These are phyloP conservation scores for Ceriops zippeliana DNA, from an alignment of 345 rosid genomes.

Conservation along the genomic window DNA sequence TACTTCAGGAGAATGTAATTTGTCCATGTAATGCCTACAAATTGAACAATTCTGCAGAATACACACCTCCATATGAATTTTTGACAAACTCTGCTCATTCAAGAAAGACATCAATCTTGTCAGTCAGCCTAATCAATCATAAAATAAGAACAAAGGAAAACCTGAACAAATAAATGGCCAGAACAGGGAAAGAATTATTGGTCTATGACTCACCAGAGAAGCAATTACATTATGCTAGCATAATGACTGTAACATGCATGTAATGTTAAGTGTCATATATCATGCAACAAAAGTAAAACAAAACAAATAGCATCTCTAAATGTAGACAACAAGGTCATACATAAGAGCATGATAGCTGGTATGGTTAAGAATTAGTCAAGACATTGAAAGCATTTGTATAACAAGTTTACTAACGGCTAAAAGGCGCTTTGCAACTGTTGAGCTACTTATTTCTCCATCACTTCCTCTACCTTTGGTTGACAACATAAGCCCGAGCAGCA, in stretches of 20 bases:
- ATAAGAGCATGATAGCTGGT: too few relatives aligned
- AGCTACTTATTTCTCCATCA: too few relatives aligned
- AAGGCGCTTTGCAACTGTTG: too few relatives aligned
- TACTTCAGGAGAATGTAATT: neutral
- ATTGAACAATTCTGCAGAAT: slow-evolving; percentile 13
- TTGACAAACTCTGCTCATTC: slow-evolving; percentile 63
- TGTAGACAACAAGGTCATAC: neutral
- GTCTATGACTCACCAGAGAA: neutral
- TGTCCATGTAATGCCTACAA: too few relatives aligned
- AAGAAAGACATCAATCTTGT: slow-evolving; percentile 66
- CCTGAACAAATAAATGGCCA: slow-evolving; percentile 26
- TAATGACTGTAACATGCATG: neutral
- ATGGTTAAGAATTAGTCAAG: neutral
- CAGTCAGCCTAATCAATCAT: slow-evolving; percentile 63
- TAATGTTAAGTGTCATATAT: neutral
- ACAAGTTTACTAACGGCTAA: neutral
- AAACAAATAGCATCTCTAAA: neutral
- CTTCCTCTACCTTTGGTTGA: too few relatives aligned
- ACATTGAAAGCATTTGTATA: neutral
- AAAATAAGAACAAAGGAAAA: slow-evolving; percentile 44
- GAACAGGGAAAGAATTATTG: neutral
- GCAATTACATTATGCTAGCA: neutral
- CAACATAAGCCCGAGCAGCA: too few relatives aligned
- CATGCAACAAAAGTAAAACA: neutral
- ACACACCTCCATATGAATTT: slow-evolving; percentile 71